A percentile compares a stretch with the other conserved stretches of the same genome.
Evolutionary conservation across 306 rosid genomes (phyloP).

Genomic region (Arachis hypogaea): DNA sequence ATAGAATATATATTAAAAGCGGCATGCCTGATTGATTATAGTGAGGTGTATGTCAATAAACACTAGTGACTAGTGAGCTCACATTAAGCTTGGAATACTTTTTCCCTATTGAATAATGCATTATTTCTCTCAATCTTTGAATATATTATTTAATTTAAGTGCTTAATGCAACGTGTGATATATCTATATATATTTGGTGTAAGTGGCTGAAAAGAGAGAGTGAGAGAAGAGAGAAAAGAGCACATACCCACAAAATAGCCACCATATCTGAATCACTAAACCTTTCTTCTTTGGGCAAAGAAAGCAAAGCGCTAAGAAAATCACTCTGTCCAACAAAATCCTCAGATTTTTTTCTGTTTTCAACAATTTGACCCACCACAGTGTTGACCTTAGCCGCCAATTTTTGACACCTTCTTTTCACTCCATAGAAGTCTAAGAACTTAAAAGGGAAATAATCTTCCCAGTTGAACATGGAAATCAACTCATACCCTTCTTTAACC

Average conservation of each 20-base stretch:
- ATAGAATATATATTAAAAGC: no score
- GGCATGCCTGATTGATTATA: no score
- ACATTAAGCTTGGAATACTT: no score
- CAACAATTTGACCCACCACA: conserved; percentile 56
- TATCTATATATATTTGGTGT: neutral
- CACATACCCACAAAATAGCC: conserved; percentile 70
- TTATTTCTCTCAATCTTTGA: neutral
- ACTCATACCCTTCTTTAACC: conserved; percentile 70
- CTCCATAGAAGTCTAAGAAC: conserved; percentile 69
- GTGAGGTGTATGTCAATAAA: no score
- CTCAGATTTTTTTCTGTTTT: conserved; percentile 41
- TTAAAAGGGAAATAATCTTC: conserved; percentile 64
- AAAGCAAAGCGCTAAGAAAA: conserved; percentile 60
- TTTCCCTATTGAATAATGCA: neutral
- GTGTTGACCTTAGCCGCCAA: conserved; percentile 51
- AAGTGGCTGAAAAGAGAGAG: neutral
- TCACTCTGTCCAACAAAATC: conserved; percentile 46
- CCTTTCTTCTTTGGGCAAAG: conserved; percentile 61
- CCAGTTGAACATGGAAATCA: conserved; percentile 57
- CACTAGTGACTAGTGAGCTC: no score
- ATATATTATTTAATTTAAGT: no score
- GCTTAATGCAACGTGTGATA: neutral
- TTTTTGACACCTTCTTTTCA: conserved; percentile 59
- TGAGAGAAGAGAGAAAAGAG: neutral
- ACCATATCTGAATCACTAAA: conserved; percentile 58